A percentile compares a stretch with the other conserved stretches of the same genome.
Conservation (phyloP, 441 rosid species). For the Cnidoscolus chayamansa region DNA sequence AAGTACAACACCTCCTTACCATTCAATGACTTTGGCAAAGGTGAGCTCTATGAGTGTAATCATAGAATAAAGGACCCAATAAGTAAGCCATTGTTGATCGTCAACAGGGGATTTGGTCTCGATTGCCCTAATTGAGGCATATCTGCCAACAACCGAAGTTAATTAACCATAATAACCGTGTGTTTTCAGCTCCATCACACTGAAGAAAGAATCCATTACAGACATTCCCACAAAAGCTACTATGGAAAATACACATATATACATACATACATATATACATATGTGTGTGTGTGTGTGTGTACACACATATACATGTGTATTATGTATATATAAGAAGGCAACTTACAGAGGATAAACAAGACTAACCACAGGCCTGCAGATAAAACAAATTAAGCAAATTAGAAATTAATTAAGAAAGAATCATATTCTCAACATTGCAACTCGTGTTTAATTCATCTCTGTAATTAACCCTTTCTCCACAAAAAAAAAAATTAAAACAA, state of each 20-base stretch:
- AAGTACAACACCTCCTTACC: slow-evolving; percentile 37
- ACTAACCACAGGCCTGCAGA: slow-evolving; percentile 87
- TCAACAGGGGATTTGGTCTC: slow-evolving; percentile 80
- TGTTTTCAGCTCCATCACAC: not conserved
- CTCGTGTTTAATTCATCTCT: not conserved
- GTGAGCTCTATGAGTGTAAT: slow-evolving; percentile 85
- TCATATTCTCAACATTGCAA: not conserved
- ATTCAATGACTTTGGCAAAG: slow-evolving; percentile 76
- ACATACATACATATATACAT: too few relatives aligned
- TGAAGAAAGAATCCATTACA: not conserved
- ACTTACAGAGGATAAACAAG: slow-evolving; percentile 94
- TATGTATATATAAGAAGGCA: not conserved
- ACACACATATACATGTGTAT: too few relatives aligned
- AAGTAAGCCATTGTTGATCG: slow-evolving; percentile 95
- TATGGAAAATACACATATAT: not conserved
- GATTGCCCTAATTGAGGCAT: slow-evolving; percentile 83
- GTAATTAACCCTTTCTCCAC: slow-evolving; percentile 17
- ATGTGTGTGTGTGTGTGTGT: too few relatives aligned
- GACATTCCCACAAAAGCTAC: not conserved
- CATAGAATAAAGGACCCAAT: slow-evolving; percentile 92
- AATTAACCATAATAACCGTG: not conserved
- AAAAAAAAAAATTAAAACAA: too few relatives aligned
- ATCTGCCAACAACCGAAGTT: slow-evolving; percentile 36
- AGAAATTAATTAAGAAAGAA: slow-evolving; percentile 1
- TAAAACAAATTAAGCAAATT: slow-evolving; percentile 18